Evolutionary conservation across 495 filamentous ascomycete species (phyloP), one percentile per base, ranked within the genome.

Genomic region (Podospora fimiseda): DNA sequence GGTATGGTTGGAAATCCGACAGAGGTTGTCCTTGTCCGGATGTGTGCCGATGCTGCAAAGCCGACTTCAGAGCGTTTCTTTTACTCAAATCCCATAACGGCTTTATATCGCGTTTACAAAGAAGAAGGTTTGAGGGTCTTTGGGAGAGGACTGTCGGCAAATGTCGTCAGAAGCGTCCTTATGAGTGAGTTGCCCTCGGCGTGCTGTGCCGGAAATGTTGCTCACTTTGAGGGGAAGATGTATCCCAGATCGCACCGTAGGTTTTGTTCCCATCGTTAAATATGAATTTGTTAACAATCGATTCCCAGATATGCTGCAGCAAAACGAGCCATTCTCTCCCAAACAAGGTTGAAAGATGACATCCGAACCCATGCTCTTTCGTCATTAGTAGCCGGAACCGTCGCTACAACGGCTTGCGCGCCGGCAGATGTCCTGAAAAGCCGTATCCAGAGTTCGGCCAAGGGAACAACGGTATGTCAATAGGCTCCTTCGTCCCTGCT

Each of bases 1-100:
- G 86, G 86, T 41, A 81, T 89, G 79, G 72, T 88, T 43, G 86
- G 86, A 43, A 90, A 89, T 61, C 87, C 87, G 5, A 85, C 86
- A 1, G 87, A 90, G 65, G 65, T 89, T 43, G 83, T 86, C 4
- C 78, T 90, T 36, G 83, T 90, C 22, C 79, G 87, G 13, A 90
- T 90, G 87, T 86, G 88, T 65, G 78, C 79, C 37, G 87, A 90
- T 60, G 87, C 86, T 2, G 75, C 88, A 27, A 89, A 88, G 63
- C 74, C 85, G 2, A 59, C 65, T 7, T 81, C 74, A 40, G 66
- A 79, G 38, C 79, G 83, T 18, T 72, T 69, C 40, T 14, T 18
- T 0, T 72, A 72, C 43, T 51, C 59, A 1, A 65, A 72, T 41
- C 66, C 67, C 9, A 45, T 64, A 18, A 56, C 55, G 11, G 69